These are phyloP conservation scores for Pichia sp. DNA, from an alignment of 1,139 yeast species.

Conservation along the genomic window DNA sequence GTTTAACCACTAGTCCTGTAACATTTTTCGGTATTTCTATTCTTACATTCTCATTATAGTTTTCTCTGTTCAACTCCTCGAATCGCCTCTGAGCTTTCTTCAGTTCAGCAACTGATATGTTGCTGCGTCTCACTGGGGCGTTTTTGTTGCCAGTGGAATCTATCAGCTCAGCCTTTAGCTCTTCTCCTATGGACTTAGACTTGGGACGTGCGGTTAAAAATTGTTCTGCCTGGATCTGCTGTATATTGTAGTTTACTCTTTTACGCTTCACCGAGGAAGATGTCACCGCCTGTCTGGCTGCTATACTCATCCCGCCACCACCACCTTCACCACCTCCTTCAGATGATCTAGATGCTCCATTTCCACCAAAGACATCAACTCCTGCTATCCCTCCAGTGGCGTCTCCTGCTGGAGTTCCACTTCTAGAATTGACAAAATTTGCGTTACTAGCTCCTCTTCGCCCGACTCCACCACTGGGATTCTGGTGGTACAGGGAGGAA, in stretches of 20 bases:
- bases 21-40: slow-evolving; percentile 37
- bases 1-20: slow-evolving; percentile 19
- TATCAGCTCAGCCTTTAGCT: slow-evolving; percentile 10
- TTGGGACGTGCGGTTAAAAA: slow-evolving; percentile 17
- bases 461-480: slow-evolving; percentile 2
- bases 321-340: neutral
- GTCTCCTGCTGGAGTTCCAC: neutral
- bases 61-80: slow-evolving; percentile 39
- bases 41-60: slow-evolving; percentile 35
- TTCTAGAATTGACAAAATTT: neutral
- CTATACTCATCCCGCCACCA: neutral
- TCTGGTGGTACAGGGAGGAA: slow-evolving; percentile 26
- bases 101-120: slow-evolving; percentile 27
- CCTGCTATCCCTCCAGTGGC: slow-evolving; percentile 4
- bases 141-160: slow-evolving; percentile 4
- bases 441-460: neutral
- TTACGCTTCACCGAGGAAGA: slow-evolving; percentile 24
- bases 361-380: neutral
- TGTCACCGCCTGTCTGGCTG: slow-evolving; percentile 6
- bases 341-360: neutral
- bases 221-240: slow-evolving; percentile 30
- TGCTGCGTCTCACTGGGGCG: neutral
- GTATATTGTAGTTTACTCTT: slow-evolving; percentile 32
- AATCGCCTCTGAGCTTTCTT: slow-evolving; percentile 36
- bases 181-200: slow-evolving; percentile 10